Percentiles rank a stretch among this genome's conserved stretches.
Evolutionary conservation across 768 basidiomycete species (phyloP).

Genomic region (Trametes coccinea): DNA sequence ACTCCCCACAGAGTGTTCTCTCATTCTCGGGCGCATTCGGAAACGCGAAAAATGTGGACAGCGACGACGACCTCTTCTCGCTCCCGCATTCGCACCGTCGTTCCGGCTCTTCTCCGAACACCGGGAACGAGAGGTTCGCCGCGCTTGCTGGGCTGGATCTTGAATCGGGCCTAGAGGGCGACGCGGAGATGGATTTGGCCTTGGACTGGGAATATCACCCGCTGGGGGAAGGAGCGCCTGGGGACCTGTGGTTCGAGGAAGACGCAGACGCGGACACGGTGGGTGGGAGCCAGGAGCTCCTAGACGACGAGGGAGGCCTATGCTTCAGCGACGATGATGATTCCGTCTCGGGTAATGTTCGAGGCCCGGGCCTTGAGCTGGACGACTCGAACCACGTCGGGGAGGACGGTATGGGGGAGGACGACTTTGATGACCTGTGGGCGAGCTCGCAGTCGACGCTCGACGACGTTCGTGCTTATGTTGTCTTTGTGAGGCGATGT

Average conservation of each 20-base stretch:
- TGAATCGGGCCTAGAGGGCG: background rate
- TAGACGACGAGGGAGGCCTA: background rate
- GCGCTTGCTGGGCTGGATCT: background rate
- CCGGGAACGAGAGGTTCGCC: background rate
- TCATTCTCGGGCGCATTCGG: background rate
- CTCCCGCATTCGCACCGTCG: background rate
- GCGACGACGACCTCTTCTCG: background rate
- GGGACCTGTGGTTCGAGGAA: slow-evolving; percentile 8
- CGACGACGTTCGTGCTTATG: slow-evolving; percentile 10
- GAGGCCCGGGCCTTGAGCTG: background rate
- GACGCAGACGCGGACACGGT: slow-evolving; percentile 4
- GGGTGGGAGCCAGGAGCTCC: slow-evolving; percentile 1
- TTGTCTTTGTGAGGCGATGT: background rate
- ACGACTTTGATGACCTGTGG: slow-evolving; percentile 16
- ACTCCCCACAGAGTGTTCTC: background rate
- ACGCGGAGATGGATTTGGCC: background rate
- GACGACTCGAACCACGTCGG: background rate
- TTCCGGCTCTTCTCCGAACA: slow-evolving; percentile 1
- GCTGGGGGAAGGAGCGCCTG: background rate
- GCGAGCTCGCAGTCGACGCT: slow-evolving; percentile 17
- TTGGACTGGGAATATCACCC: background rate
- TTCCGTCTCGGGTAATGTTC: background rate
- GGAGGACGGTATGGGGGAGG: background rate
- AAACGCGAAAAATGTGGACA: background rate
- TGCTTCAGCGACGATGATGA: slow-evolving; percentile 1